phyloP scores from a whole-genome alignment of 805 yeast species.

The Saccharomyces mikatae region DNA sequence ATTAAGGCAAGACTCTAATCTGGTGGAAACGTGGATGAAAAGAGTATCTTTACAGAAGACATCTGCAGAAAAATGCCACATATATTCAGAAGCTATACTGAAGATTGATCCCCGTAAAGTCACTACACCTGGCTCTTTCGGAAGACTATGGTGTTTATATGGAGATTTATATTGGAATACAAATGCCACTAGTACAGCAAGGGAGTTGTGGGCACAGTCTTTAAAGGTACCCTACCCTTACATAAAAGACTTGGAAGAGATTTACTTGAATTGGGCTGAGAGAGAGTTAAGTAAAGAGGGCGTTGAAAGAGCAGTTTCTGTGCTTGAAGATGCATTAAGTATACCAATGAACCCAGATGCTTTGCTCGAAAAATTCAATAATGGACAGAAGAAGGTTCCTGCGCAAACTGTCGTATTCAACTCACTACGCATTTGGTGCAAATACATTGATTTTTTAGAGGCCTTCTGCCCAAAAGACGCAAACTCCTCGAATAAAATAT shows the following conservation, averaged over 20 bases:
- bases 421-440: slow-evolving; percentile 61
- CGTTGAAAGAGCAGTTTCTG: slow-evolving; percentile 36
- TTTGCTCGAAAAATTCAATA: slow-evolving; percentile 14
- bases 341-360: slow-evolving; percentile 32
- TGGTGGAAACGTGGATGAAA: slow-evolving; percentile 61
- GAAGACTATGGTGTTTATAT: slow-evolving; percentile 62
- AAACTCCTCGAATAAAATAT: not conserved
- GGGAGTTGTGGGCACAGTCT: slow-evolving; percentile 55
- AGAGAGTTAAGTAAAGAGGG: slow-evolving; percentile 46
- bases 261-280: slow-evolving; percentile 75
- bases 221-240: slow-evolving; percentile 59
- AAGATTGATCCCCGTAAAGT: slow-evolving; percentile 53
- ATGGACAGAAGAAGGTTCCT: slow-evolving; percentile 25
- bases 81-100: slow-evolving; percentile 57
- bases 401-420: slow-evolving; percentile 55
- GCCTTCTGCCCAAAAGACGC: slow-evolving; percentile 35
- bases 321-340: slow-evolving; percentile 36
- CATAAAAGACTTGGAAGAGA: slow-evolving; percentile 54
- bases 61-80: slow-evolving; percentile 33
- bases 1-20: slow-evolving; percentile 52
- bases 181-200: slow-evolving; percentile 50
- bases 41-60: slow-evolving; percentile 43
- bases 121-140: slow-evolving; percentile 36
- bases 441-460: slow-evolving; percentile 64
- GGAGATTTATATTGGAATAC: slow-evolving; percentile 54